A percentile compares a stretch with the other conserved stretches of the same genome.
Conservation (phyloP, 129 eudicot genomes). For the Pittosporum tobira region DNA sequence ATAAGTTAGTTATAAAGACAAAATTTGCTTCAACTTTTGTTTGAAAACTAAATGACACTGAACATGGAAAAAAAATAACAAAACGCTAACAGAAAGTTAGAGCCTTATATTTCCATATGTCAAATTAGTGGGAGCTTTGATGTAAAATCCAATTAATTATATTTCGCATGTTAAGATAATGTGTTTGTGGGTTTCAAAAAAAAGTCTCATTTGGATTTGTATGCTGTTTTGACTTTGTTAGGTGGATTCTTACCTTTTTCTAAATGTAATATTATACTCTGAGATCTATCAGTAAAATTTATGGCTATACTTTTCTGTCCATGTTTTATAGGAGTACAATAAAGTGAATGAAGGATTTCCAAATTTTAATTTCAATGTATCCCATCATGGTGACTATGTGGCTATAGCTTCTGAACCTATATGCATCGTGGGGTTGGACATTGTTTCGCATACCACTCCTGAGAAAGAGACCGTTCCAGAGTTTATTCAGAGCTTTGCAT, state of each 20-base stretch:
- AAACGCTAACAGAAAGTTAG: neutral
- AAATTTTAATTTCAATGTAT: slow-evolving; percentile 74
- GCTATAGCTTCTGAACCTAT: slow-evolving; percentile 91
- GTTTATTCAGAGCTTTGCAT: slow-evolving; percentile 47
- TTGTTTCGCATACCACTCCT: slow-evolving; percentile 47
- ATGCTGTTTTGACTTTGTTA: neutral
- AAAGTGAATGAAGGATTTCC: slow-evolving; percentile 31
- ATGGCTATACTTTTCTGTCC: neutral
- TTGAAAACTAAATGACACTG: neutral
- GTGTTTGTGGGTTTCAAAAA: neutral
- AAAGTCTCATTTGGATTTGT: neutral
- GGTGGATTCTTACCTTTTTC: neutral
- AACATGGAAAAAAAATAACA: too few relatives aligned
- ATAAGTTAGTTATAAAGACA: neutral
- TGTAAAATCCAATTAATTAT: neutral
- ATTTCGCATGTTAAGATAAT: neutral
- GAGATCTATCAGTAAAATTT: neutral
- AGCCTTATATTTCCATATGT: neutral
- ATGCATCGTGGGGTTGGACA: slow-evolving; percentile 79
- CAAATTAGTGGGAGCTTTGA: neutral
- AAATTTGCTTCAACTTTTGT: neutral
- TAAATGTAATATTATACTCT: neutral
- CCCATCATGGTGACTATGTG: slow-evolving; percentile 93
- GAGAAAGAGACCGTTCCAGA: slow-evolving; percentile 45
- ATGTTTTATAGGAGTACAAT: slow-evolving; percentile 30